Percentiles rank a stretch among this genome's conserved stretches.
phyloP scores from a whole-genome alignment of 345 rosid genomes.

The Tarenaya hassleriana region DNA sequence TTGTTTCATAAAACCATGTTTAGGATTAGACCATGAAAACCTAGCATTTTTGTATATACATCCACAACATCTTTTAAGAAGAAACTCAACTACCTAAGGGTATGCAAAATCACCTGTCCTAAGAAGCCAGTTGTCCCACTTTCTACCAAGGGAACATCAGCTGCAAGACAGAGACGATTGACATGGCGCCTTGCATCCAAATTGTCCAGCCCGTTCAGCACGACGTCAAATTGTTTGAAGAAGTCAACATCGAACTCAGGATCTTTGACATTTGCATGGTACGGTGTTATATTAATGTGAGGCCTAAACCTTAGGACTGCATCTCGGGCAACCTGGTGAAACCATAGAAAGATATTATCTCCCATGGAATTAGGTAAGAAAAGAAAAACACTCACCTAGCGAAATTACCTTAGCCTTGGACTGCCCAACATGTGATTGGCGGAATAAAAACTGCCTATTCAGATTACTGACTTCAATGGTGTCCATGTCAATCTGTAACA shows the following conservation, averaged over 20 bases:
- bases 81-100: slow-evolving; percentile 9
- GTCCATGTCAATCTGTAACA: slow-evolving; percentile 93
- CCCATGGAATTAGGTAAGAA: neutral
- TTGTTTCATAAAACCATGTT: neutral
- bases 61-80: neutral
- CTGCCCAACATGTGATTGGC: slow-evolving; percentile 90
- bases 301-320: slow-evolving; percentile 94
- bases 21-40: neutral
- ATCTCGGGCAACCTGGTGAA: slow-evolving; percentile 87
- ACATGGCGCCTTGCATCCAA: slow-evolving; percentile 96
- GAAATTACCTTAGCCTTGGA: slow-evolving; percentile 85
- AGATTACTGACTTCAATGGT: slow-evolving; percentile 99
- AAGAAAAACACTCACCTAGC: neutral
- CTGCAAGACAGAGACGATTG: slow-evolving; percentile 96
- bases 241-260: slow-evolving; percentile 77
- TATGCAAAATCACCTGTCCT: slow-evolving; percentile 63
- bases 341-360: slow-evolving; percentile 10
- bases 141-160: slow-evolving; percentile 92
- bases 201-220: slow-evolving; percentile 95
- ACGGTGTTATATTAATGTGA: slow-evolving; percentile 63
- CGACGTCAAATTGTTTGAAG: slow-evolving; percentile 89
- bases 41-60: neutral
- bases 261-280: slow-evolving; percentile 92
- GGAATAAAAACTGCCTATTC: slow-evolving; percentile 90
- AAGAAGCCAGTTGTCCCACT: slow-evolving; percentile 99